phyloP scores from a whole-genome alignment of 83 land plant species.

The Thuja plicata region DNA sequence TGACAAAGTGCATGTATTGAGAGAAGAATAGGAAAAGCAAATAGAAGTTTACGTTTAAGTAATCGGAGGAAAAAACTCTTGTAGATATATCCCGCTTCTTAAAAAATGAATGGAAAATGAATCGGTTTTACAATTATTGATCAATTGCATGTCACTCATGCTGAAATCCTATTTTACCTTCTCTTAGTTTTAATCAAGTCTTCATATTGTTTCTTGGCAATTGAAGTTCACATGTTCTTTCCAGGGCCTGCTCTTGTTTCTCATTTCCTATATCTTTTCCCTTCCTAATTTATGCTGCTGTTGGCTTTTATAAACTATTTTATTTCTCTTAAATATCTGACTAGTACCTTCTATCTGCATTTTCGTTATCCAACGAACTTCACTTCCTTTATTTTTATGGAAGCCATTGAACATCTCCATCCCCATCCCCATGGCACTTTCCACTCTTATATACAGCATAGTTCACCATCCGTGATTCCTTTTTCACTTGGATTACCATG shows the following conservation, averaged over 20 bases:
- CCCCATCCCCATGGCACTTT: neutral
- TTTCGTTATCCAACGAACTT: neutral
- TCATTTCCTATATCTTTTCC: neutral
- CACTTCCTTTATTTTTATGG: neutral
- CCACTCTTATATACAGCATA: neutral
- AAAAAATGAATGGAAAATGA: neutral
- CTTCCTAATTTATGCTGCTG: neutral
- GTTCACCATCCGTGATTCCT: neutral
- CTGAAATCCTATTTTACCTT: neutral
- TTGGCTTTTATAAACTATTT: neutral
- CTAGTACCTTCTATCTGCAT: neutral
- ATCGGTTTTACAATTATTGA: neutral
- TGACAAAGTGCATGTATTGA: neutral
- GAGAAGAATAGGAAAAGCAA: neutral
- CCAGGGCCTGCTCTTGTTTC: neutral
- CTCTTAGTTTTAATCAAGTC: neutral
- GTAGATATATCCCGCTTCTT: neutral
- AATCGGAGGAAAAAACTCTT: neutral
- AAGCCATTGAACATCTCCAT: neutral
- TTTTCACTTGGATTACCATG: neutral
- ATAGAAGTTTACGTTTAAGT: neutral
- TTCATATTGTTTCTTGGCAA: conserved; percentile 5
- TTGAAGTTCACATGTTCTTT: conserved; percentile 5
- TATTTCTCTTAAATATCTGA: neutral
- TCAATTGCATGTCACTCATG: neutral